phyloP scores from a whole-genome alignment of 139 green algal genomes.

The Coelastrella sp. region DNA sequence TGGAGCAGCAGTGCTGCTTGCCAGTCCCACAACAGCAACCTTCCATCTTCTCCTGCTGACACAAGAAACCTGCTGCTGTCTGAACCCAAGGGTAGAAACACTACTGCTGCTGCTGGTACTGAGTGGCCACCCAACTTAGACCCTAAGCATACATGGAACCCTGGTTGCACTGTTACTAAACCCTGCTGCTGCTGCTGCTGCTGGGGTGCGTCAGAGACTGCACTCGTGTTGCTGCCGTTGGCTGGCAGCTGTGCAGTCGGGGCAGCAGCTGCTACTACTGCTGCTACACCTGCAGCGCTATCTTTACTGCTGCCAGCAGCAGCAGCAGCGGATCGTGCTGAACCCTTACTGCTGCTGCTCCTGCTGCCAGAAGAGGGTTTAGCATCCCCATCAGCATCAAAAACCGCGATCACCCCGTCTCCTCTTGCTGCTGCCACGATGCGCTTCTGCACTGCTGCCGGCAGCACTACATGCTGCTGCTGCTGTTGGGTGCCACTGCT shows the following conservation, averaged over 20 bases:
- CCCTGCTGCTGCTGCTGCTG: slow-evolving; percentile 8
- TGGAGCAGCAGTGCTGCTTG: not conserved
- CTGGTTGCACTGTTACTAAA: not conserved
- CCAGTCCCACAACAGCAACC: slow-evolving; percentile 21
- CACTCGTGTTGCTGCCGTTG: not conserved
- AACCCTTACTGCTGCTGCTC: not conserved
- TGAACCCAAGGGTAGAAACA: not conserved
- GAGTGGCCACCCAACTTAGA: not conserved
- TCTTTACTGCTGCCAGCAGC: no score
- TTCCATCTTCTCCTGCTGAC: not conserved
- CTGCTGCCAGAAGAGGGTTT: not conserved
- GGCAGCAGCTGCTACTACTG: not conserved
- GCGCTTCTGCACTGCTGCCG: slow-evolving; percentile 13
- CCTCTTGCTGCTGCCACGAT: slow-evolving; percentile 21
- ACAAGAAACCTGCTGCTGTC: not conserved
- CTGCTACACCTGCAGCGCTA: no score
- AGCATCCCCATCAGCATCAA: slow-evolving; percentile 28
- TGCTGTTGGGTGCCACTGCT: slow-evolving; percentile 5
- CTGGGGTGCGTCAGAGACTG: not conserved
- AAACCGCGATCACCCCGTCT: slow-evolving; percentile 22
- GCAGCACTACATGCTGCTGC: not conserved
- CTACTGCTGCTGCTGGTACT: slow-evolving; percentile 11
- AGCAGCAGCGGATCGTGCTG: not conserved
- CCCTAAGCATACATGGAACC: not conserved
- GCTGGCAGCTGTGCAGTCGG: not conserved